These are phyloP conservation scores for Phytophthora brassicae DNA, from an alignment of 352 stramenopile species.

Conservation along the genomic window DNA sequence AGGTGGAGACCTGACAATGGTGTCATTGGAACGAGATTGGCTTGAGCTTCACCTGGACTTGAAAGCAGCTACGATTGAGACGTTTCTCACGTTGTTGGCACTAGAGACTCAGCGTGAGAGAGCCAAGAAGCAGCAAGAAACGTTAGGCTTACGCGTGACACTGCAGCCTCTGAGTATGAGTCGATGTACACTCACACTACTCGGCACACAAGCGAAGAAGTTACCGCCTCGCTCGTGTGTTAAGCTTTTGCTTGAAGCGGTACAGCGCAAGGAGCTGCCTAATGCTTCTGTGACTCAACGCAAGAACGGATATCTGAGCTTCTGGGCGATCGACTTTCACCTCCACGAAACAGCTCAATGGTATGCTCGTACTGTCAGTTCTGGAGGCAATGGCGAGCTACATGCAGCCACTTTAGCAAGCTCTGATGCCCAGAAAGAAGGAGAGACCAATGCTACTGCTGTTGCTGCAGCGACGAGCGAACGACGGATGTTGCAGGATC, in stretches of 20 bases:
- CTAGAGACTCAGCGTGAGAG: constrained; percentile 30
- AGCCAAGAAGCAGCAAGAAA: constrained; percentile 7
- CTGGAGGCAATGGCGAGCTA: constrained; percentile 3
- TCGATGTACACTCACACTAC: constrained; percentile 52
- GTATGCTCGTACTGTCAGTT: constrained; percentile 20
- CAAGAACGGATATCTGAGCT: constrained; percentile 68
- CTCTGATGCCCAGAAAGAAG: constrained; percentile 19
- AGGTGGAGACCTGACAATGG: constrained; percentile 18
- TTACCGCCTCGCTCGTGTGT: constrained; percentile 33
- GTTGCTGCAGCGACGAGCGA: constrained; percentile 37
- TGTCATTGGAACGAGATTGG: constrained; percentile 61
- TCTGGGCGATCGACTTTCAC: constrained; percentile 55
- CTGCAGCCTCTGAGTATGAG: constrained; percentile 55
- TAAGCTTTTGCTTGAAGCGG: constrained; percentile 41
- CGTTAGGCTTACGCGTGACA: constrained; percentile 21
- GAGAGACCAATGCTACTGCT: constrained; percentile 17
- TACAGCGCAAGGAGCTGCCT: constrained; percentile 21
- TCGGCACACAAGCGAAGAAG: constrained; percentile 52
- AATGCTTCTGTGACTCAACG: constrained; percentile 33
- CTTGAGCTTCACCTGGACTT: constrained; percentile 69
- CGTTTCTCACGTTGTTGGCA: constrained; percentile 68
- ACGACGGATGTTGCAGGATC: constrained; percentile 51
- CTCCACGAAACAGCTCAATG: constrained; percentile 53
- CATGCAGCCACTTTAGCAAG: background rate
- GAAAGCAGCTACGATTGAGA: constrained; percentile 74